phyloP scores from a whole-genome alignment of 2,329 filamentous ascomycete genomes.

The Clonostachys rhizophaga region DNA sequence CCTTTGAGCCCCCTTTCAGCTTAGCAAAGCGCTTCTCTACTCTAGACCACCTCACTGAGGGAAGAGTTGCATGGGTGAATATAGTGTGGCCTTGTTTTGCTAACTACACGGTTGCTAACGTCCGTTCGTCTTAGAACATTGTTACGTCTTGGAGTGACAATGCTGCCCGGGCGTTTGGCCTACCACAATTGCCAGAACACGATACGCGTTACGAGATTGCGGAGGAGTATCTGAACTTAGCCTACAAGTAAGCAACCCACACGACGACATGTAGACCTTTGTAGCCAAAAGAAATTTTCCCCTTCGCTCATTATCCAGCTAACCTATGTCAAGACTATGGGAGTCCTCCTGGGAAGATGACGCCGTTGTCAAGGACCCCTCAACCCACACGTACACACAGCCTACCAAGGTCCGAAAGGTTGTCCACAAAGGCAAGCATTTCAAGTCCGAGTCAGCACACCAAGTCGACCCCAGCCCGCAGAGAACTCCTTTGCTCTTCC shows the following conservation, averaged over 20 bases:
- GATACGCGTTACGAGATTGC: constrained; percentile 57
- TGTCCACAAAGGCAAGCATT: constrained; percentile 55
- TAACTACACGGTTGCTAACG: background rate
- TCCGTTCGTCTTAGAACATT: constrained; percentile 38
- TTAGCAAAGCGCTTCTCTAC: constrained; percentile 59
- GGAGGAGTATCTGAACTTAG: constrained; percentile 55
- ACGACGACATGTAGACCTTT: constrained; percentile 12
- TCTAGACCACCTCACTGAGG: constrained; percentile 56
- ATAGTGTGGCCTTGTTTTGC: background rate
- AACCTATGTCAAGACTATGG: constrained; percentile 53
- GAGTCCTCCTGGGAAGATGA: constrained; percentile 38
- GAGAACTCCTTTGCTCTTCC: constrained; percentile 51
- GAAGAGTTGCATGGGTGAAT: constrained; percentile 50
- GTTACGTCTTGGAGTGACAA: constrained; percentile 48
- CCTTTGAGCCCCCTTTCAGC: constrained; percentile 58
- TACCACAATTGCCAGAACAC: constrained; percentile 52
- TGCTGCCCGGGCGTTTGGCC: constrained; percentile 57
- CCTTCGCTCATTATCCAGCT: no score
- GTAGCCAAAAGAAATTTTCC: background rate
- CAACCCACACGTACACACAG: constrained; percentile 51
- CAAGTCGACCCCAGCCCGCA: constrained; percentile 52
- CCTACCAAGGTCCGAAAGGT: constrained; percentile 56
- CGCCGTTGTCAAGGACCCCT: constrained; percentile 46
- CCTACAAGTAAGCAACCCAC: constrained; percentile 49
- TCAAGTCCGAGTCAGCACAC: constrained; percentile 34